Evolutionary conservation across 108 stramenopile genomes (phyloP).

Genomic region (Skeletonema marinoi): DNA sequence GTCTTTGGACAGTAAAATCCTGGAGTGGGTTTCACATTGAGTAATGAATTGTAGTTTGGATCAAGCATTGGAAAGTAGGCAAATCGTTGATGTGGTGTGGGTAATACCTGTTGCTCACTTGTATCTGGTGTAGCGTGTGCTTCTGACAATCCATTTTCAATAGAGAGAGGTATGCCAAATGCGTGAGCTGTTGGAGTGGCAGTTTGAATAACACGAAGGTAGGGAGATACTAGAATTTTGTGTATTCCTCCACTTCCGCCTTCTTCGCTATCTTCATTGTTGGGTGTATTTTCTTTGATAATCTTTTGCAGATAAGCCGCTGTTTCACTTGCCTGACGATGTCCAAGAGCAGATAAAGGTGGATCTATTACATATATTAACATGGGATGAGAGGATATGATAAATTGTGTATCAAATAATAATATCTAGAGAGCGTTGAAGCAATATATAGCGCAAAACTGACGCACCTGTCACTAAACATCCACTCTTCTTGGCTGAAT

Average conservation of each 20-base stretch:
- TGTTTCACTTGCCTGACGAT: constrained; percentile 76
- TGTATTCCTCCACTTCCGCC: not conserved
- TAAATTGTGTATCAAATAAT: not conserved
- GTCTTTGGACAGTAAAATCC: constrained; percentile 37
- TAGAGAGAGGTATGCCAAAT: constrained; percentile 25
- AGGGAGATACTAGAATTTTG: constrained; percentile 44
- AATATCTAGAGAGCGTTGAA: not conserved
- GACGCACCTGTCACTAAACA: constrained; percentile 15
- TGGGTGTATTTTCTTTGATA: not conserved
- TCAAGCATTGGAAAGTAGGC: constrained; percentile 41
- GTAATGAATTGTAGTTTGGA: constrained; percentile 17
- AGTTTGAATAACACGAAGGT: constrained; percentile 44
- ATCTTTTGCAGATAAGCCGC: constrained; percentile 33
- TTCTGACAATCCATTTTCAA: constrained; percentile 41
- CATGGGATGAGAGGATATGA: not conserved
- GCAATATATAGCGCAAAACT: too few relatives aligned
- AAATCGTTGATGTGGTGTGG: constrained; percentile 29
- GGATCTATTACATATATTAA: constrained; percentile 59
- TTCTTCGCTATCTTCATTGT: not conserved
- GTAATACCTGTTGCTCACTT: constrained; percentile 6
- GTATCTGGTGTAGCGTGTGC: constrained; percentile 34
- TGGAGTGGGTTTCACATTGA: constrained; percentile 19
- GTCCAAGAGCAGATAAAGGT: constrained; percentile 67
- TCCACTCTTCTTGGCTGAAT: constrained; percentile 24
- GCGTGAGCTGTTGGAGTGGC: constrained; percentile 31